Evolutionary conservation across 768 basidiomycete species (phyloP), one percentile per base, ranked within the genome.

Genomic region (Gymnopilus junonius): DNA sequence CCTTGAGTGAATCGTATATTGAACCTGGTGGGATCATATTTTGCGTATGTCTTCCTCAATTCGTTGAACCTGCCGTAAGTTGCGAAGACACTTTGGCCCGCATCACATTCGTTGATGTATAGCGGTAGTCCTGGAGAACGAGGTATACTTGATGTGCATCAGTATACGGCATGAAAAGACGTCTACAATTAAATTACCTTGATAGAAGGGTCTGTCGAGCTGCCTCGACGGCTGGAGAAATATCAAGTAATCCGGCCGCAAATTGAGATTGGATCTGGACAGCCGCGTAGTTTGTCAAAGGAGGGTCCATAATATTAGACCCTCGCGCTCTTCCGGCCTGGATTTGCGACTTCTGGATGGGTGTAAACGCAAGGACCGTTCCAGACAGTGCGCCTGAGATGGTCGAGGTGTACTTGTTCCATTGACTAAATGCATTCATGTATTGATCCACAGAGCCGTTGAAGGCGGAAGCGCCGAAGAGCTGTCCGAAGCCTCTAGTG

Each of bases 11-110:
- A 76, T 21, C 69, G 59, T 6, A 77, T 63, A 43, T 77, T 80
- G 63, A 80, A 79, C 80, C 79, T 66, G 2, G 71, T 75, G 27
- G 80, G 80, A 66, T 83, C 81, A 58, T 83, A 83, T 63, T 82
- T 83, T 8, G 69, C 68, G 63, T 82, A 81, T 0, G 76, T 78
- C 15, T 63, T 48, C 55, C 73, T 75, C 66, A 82, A 58, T 43
- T 76, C 73, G 4, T 77, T 69, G 53, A 73, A 80, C 12, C 71
- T 67, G 3, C 78, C 78, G 64, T 83, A 83, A 17, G 77, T 78
- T 20, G 72, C 66, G 59, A 80, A 82, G 0, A 77, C 77, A 32
- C 76, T 71, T 61, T 82, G 80, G 0, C 53, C 55, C 4, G 70
- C 71, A 61, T 80, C 80, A 42, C 75, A 77, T 66, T 83, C 79